A percentile compares a stretch with the other conserved stretches of the same genome.
These are phyloP conservation scores for Amylostereum areolatum DNA, from an alignment of 1,284 basidiomycete genomes.

Conservation along the genomic window DNA sequence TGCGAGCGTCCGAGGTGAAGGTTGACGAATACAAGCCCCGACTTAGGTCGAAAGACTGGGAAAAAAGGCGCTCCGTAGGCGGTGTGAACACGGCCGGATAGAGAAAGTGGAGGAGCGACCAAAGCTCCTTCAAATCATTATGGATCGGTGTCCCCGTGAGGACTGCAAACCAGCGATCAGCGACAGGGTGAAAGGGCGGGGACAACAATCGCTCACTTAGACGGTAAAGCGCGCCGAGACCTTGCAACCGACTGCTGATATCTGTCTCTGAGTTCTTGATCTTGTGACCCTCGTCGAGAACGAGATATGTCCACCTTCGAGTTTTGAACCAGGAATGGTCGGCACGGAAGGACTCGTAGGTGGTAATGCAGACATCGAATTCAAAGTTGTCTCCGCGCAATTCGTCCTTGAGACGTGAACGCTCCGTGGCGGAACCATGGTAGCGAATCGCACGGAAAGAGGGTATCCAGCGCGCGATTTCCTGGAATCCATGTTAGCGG, in stretches of 20 bases:
- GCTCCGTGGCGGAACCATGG: conserved; percentile 44
- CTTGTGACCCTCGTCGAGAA: conserved; percentile 57
- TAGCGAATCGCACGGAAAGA: conserved; percentile 42
- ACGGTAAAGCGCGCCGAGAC: conserved; percentile 43
- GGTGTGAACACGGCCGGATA: conserved; percentile 47
- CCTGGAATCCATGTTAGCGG: conserved; percentile 24
- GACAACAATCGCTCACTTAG: conserved; percentile 31
- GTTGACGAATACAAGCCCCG: conserved; percentile 43
- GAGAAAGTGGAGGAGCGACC: conserved; percentile 50
- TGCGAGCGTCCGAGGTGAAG: conserved; percentile 41
- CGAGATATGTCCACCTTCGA: conserved; percentile 47
- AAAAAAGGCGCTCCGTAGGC: conserved; percentile 41
- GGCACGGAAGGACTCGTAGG: conserved; percentile 47
- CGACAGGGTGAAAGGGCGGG: neutral
- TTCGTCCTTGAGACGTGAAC: conserved; percentile 36
- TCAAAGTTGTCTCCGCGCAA: conserved; percentile 22
- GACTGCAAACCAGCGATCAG: conserved; percentile 27
- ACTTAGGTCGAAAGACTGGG: conserved; percentile 44
- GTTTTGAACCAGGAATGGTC: conserved; percentile 54
- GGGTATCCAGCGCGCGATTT: conserved; percentile 50
- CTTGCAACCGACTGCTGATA: conserved; percentile 36
- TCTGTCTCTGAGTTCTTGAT: conserved; percentile 52
- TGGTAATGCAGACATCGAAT: conserved; percentile 51
- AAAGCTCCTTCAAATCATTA: conserved; percentile 57
- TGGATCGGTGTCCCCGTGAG: conserved; percentile 61